Conservation (phyloP, 441 rosid species). For the Aquilaria agallochum region DNA sequence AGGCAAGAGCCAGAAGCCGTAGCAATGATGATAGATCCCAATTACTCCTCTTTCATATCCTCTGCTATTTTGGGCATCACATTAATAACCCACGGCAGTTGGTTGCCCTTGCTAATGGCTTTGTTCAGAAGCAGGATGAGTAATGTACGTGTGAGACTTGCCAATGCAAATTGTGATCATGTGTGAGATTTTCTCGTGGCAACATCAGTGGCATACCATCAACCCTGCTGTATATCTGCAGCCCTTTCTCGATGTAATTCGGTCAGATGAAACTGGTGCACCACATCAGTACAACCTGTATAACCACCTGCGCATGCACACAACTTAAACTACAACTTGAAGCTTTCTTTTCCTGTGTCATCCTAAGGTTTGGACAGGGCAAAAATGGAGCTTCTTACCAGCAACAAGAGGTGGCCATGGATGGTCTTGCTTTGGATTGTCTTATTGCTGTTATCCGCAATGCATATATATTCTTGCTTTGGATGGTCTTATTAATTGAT, state of each 20-base stretch:
- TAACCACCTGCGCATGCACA: slow-evolving; percentile 17
- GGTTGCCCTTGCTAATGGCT: too few relatives aligned
- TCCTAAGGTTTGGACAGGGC: slow-evolving; percentile 79
- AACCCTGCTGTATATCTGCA: slow-evolving; percentile 65
- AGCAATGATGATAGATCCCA: too few relatives aligned
- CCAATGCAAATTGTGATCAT: too few relatives aligned
- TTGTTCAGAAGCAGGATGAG: too few relatives aligned
- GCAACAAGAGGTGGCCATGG: slow-evolving; percentile 88
- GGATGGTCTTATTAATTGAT: slow-evolving; percentile 59
- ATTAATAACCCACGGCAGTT: too few relatives aligned
- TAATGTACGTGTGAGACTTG: too few relatives aligned
- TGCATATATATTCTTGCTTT: slow-evolving; percentile 78
- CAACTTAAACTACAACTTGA: slow-evolving; percentile 74
- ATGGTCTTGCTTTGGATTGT: slow-evolving; percentile 78
- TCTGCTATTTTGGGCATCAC: too few relatives aligned
- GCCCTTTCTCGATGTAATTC: slow-evolving; percentile 70
- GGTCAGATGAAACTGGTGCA: slow-evolving; percentile 77
- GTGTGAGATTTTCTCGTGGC: slow-evolving; percentile 51
- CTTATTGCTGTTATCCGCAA: slow-evolving; percentile 67
- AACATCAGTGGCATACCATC: slow-evolving; percentile 62
- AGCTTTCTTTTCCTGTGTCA: slow-evolving; percentile 79
- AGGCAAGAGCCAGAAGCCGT: too few relatives aligned
- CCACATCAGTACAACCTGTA: slow-evolving; percentile 11
- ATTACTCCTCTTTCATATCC: too few relatives aligned
- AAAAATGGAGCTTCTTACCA: slow-evolving; percentile 63